phyloP scores from a whole-genome alignment of 2,329 filamentous ascomycete species.

The Pseudogymnoascus sp. region DNA sequence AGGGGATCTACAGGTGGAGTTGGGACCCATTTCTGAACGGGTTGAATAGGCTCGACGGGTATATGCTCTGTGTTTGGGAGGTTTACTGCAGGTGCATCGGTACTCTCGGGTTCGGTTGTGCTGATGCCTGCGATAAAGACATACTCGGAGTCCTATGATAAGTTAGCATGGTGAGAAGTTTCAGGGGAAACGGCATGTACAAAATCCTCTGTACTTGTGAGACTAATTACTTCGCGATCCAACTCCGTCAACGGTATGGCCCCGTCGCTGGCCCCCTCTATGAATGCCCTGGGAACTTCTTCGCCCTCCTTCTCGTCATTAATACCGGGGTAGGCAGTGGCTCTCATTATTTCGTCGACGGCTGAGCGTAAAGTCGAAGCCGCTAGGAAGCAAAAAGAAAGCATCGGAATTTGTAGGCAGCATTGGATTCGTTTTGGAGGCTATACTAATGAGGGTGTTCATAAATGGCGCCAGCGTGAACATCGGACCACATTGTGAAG shows the following conservation, averaged over 20 bases:
- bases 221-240: neutral
- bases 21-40: neutral
- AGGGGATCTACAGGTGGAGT: neutral
- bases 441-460: neutral
- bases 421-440: neutral
- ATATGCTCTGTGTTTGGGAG: neutral
- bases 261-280: neutral
- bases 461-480: neutral
- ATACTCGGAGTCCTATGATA: neutral
- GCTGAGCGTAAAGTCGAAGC: neutral
- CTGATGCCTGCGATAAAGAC: conserved; percentile 15
- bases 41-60: neutral
- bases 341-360: neutral
- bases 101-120: neutral
- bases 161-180: neutral
- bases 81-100: neutral
- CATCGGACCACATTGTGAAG: neutral
- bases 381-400: no score
- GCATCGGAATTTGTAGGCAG: neutral
- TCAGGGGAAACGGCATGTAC: neutral
- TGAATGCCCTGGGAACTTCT: neutral
- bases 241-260: neutral
- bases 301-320: neutral
- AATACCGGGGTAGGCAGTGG: neutral
- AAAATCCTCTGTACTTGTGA: neutral